A percentile compares a stretch with the other conserved stretches of the same genome.
phyloP scores from a whole-genome alignment of 176 grass and related monocot genomes.

The Hordeum vulgare region MorexV3_pseudomolecules_assembly NC_058519.1:11986101-11986600 shows the following conservation, averaged over 20 bases:
- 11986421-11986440: neutral
- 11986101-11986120: too few species aligned
- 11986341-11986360: neutral
- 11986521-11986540: neutral
- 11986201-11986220: too few species aligned
- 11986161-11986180: too few species aligned
- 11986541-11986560: slow-evolving; percentile 8
- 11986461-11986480: slow-evolving; percentile 11
- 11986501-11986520: slow-evolving; percentile 3
- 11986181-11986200: too few species aligned
- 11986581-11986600: neutral
- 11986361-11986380: neutral
- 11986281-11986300: too few species aligned
- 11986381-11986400: neutral
- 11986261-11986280: too few species aligned
- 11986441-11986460: neutral
- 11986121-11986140: too few species aligned
- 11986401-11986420: neutral
- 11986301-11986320: too few species aligned
- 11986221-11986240: too few species aligned
- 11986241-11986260: too few species aligned
- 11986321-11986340: neutral
- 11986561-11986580: slow-evolving; percentile 2
- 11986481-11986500: neutral
- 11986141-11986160: too few species aligned